A percentile compares a stretch with the other conserved stretches of the same genome.
Conservation (phyloP, 2,329 filamentous ascomycete species). For the Colletotrichum lentis region DNA sequence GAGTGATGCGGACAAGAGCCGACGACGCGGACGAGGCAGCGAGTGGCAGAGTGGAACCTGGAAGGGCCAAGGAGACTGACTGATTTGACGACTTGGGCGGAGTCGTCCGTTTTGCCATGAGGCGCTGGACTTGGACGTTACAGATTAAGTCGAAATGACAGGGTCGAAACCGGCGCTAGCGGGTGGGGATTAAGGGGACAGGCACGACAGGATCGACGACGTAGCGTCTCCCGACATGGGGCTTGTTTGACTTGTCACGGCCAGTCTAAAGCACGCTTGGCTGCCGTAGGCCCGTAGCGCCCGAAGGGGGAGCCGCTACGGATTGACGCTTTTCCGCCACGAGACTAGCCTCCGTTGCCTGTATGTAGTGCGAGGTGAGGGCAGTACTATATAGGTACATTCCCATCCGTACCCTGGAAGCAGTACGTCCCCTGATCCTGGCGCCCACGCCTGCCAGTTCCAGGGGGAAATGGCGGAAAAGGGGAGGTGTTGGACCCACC, state of each 20-base stretch:
- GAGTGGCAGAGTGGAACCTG: not conserved
- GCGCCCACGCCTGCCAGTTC: not conserved
- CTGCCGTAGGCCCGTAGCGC: conserved; percentile 27
- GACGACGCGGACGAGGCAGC: not conserved
- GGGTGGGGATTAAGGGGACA: not conserved
- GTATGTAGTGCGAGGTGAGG: too few relatives aligned
- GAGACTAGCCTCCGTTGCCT: conserved; percentile 22
- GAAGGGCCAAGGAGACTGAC: not conserved
- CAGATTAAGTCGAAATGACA: conserved; percentile 37
- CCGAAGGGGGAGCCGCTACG: conserved; percentile 33
- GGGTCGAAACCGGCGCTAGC: conserved; percentile 34
- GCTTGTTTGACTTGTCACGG: conserved; percentile 37
- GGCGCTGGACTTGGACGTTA: conserved; percentile 28
- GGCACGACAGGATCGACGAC: conserved; percentile 21
- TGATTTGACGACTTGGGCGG: not conserved
- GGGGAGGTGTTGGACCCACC: conserved; percentile 1
- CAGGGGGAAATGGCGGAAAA: not conserved
- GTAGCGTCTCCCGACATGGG: conserved; percentile 24
- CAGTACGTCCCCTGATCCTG: not conserved
- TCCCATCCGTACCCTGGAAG: not conserved
- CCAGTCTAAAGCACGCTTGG: conserved; percentile 34
- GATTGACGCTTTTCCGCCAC: conserved; percentile 17
- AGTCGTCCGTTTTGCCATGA: conserved; percentile 3
- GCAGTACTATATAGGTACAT: too few relatives aligned
- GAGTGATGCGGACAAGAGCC: not conserved